Conservation (phyloP, 139 green algal genomes). For the Mesotaenium endlicherianum region DNA sequence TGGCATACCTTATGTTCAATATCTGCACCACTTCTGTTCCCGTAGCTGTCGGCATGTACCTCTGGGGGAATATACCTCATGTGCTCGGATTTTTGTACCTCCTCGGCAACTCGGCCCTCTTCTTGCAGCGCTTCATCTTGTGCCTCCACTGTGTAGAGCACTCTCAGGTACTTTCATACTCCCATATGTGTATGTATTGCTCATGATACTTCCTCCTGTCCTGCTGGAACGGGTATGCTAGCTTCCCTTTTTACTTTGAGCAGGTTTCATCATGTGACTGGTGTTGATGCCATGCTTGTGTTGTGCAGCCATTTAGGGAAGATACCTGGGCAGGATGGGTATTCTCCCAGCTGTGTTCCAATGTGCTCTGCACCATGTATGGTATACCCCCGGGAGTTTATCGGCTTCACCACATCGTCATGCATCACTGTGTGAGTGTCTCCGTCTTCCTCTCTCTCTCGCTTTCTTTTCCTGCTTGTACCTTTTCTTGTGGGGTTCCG, state of each 20-base stretch:
- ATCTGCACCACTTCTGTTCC: conserved; percentile 23
- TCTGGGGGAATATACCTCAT: neutral
- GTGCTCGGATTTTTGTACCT: conserved; percentile 35
- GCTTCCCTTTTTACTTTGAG: too few relatives aligned
- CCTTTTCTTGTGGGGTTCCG: neutral
- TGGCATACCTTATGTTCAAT: conserved; percentile 50
- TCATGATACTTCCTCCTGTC: too few relatives aligned
- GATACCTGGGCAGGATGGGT: neutral
- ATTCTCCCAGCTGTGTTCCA: neutral
- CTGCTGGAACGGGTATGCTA: too few relatives aligned
- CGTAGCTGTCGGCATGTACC: conserved; percentile 14
- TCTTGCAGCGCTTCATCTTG: conserved; percentile 51
- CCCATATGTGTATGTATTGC: too few relatives aligned
- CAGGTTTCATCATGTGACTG: too few relatives aligned
- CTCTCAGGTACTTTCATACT: neutral
- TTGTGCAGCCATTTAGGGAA: neutral
- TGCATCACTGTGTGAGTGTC: conserved; percentile 77
- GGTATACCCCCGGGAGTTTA: conserved; percentile 78
- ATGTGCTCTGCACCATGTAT: neutral
- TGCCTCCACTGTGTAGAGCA: conserved; percentile 46
- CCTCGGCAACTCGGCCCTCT: conserved; percentile 25
- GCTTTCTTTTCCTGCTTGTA: too few relatives aligned
- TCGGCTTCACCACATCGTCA: conserved; percentile 76
- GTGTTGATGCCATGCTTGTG: neutral
- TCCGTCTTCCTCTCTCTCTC: neutral